phyloP scores from a whole-genome alignment of 202 grass and related monocot genomes.

The Elaeis oleifera region DNA sequence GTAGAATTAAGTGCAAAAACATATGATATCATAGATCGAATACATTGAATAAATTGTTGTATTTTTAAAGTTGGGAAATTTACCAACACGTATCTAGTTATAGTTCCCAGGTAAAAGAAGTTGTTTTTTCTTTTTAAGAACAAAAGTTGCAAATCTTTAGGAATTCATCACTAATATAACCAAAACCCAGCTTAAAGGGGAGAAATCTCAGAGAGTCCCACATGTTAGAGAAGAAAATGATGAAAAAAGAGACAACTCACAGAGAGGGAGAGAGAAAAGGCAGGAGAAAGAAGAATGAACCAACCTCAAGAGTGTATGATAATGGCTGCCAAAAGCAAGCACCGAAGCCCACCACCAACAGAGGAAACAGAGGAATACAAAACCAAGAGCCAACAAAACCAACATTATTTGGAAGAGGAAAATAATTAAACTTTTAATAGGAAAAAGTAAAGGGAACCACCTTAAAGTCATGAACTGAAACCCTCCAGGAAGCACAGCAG shows the following conservation, averaged over 20 bases:
- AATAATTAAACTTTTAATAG: slow-evolving; percentile 1
- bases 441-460: background rate
- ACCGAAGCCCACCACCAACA: slow-evolving; percentile 28
- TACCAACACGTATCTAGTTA: background rate
- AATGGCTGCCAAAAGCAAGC: background rate
- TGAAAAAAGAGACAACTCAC: no score
- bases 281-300: no score
- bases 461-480: slow-evolving; percentile 14
- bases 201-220: no score
- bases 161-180: background rate
- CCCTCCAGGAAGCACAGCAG: slow-evolving; percentile 33
- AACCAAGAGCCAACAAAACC: background rate
- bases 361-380: slow-evolving; percentile 15
- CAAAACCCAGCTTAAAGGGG: no score
- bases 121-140: no score
- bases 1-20: no score
- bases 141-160: background rate
- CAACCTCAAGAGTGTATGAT: no score
- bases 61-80: background rate
- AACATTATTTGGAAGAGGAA: background rate
- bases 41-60: no score
- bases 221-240: no score
- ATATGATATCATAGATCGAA: no score
- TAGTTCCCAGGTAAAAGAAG: background rate
- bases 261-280: no score